Evolutionary conservation across 2,329 filamentous ascomycete genomes (phyloP).

Genomic region (Trichoderma simmonsii): DNA sequence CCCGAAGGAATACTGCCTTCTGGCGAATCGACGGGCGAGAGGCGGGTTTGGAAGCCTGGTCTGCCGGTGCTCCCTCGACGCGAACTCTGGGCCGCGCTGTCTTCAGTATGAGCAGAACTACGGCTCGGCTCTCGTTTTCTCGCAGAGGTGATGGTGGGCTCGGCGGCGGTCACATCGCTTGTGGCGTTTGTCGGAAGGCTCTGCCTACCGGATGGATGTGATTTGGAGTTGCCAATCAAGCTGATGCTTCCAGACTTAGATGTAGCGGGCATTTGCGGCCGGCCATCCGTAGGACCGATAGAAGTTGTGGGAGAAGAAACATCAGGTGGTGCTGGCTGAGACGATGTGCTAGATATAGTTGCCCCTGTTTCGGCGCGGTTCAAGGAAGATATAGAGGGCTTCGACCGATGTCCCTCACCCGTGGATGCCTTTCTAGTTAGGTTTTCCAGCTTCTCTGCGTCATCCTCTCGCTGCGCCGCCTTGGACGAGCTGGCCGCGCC

Average conservation of each 20-base stretch:
- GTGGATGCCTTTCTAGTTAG: constrained; percentile 27
- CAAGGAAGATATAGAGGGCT: constrained; percentile 40
- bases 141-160: constrained; percentile 46
- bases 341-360: constrained; percentile 30
- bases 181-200: constrained; percentile 43
- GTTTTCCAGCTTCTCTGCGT: constrained; percentile 9
- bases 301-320: constrained; percentile 37
- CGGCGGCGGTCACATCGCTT: constrained; percentile 39
- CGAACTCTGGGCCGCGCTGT: constrained; percentile 37
- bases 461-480: constrained; percentile 33
- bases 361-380: constrained; percentile 40
- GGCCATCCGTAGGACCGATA: constrained; percentile 37
- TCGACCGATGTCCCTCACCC: constrained; percentile 38
- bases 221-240: constrained; percentile 45
- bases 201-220: constrained; percentile 38
- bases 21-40: constrained; percentile 31
- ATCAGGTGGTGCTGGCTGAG: constrained; percentile 34
- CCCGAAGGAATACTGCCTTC: constrained; percentile 36
- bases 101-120: constrained; percentile 42
- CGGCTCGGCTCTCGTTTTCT: constrained; percentile 45
- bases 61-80: constrained; percentile 44
- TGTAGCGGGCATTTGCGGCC: constrained; percentile 40
- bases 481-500: constrained; percentile 56
- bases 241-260: constrained; percentile 50
- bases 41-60: constrained; percentile 39